These are phyloP conservation scores for Adansonia rubrostipa DNA, from an alignment of 441 rosid species.

Conservation along the genomic window DNA sequence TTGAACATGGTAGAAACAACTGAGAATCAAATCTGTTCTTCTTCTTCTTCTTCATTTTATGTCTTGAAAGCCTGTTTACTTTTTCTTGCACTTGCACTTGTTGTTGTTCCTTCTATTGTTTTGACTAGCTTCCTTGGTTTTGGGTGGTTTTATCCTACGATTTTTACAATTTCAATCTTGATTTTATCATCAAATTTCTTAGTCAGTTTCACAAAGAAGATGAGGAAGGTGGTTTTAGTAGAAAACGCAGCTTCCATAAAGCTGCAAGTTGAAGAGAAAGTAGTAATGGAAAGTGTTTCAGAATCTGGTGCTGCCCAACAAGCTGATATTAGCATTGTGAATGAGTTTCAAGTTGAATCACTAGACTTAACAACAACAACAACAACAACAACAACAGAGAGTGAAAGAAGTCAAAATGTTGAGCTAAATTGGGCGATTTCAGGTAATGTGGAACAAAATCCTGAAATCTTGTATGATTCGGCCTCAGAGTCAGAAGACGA, in stretches of 20 bases:
- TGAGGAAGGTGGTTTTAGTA: neutral
- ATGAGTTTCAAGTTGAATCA: constrained; percentile 38
- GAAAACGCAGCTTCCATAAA: neutral
- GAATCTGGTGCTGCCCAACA: constrained; percentile 19
- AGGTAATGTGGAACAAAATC: constrained; percentile 28
- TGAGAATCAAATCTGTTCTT: constrained; percentile 25
- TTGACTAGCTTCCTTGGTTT: constrained; percentile 32
- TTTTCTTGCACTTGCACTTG: constrained; percentile 22
- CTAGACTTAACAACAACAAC: constrained; percentile 33
- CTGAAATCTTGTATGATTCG: constrained; percentile 29
- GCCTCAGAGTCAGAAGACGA: constrained; percentile 34
- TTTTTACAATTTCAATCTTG: constrained; percentile 43
- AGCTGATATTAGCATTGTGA: constrained; percentile 30
- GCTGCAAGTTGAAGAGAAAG: constrained; percentile 21
- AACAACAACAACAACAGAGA: constrained; percentile 30
- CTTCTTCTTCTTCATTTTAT: constrained; percentile 24
- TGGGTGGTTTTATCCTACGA: constrained; percentile 31
- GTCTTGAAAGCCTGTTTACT: constrained; percentile 37
- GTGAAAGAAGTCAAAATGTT: constrained; percentile 37
- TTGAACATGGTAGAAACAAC: constrained; percentile 39
- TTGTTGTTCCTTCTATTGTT: constrained; percentile 35
- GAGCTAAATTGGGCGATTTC: constrained; percentile 44
- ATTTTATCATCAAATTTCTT: constrained; percentile 40
- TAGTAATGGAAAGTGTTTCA: constrained; percentile 13
- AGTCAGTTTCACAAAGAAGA: constrained; percentile 35